Evolutionary conservation across 202 grass and related monocot species (phyloP).

Genomic region (Panicum hallii): DNA sequence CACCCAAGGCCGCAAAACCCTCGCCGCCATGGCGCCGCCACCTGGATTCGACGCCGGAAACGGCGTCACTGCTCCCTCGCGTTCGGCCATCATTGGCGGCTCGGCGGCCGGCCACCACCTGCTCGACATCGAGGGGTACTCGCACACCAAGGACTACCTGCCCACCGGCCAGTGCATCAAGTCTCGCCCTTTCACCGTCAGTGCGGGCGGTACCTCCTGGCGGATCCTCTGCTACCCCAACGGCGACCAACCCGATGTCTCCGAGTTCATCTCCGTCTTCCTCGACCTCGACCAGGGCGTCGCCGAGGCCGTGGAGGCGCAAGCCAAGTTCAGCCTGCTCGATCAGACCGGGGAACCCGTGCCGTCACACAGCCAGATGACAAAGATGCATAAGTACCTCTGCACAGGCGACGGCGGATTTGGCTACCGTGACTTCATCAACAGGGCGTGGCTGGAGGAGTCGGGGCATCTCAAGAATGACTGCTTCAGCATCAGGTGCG

Average conservation of each 20-base stretch:
- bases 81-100: not conserved
- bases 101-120: not conserved
- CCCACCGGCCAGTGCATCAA: not conserved
- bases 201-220: not conserved
- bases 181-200: not conserved
- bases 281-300: not conserved
- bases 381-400: not conserved
- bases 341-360: not conserved
- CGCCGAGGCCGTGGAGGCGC: not conserved
- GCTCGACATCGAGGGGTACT: not conserved
- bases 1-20: not conserved
- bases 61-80: not conserved
- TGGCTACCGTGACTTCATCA: not conserved
- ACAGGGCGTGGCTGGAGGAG: not conserved
- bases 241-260: fast-evolving
- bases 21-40: not conserved
- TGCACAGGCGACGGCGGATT: not conserved
- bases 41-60: not conserved
- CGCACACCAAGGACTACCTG: not conserved
- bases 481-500: slow-evolving; percentile 20
- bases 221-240: not conserved
- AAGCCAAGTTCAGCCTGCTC: not conserved
- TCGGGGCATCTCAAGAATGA: not conserved
- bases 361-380: not conserved
- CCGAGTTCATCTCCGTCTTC: not conserved